Conservation (phyloP, 2,329 filamentous ascomycete genomes). For the Trichoderma breve region DNA sequence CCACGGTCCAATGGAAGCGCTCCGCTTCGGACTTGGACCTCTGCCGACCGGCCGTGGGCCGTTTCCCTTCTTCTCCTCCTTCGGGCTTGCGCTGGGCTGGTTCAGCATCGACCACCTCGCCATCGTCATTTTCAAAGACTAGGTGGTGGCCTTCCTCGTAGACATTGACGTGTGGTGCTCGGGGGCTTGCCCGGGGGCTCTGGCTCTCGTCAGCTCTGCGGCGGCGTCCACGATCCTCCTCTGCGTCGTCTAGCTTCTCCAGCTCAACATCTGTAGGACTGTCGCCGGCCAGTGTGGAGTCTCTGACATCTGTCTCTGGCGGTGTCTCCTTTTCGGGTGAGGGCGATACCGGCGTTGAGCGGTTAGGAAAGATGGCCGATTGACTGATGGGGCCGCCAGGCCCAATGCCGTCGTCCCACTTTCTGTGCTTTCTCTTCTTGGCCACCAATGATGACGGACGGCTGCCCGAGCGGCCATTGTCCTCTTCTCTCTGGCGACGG, state of each 20-base stretch:
- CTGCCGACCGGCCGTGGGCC: slow-evolving; percentile 22
- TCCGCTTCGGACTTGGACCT: slow-evolving; percentile 14
- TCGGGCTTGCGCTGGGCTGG: slow-evolving; percentile 33
- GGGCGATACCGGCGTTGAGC: slow-evolving; percentile 30
- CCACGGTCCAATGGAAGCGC: slow-evolving; percentile 33
- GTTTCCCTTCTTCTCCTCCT: slow-evolving; percentile 10
- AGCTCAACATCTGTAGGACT: slow-evolving; percentile 33
- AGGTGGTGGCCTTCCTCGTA: slow-evolving; percentile 79
- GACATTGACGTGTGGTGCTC: slow-evolving; percentile 54
- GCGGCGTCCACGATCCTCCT: slow-evolving; percentile 24
- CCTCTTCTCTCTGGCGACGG: slow-evolving; percentile 76
- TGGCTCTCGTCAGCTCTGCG: not conserved
- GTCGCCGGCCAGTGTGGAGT: slow-evolving; percentile 36
- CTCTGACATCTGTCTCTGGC: slow-evolving; percentile 30
- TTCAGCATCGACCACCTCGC: slow-evolving; percentile 71
- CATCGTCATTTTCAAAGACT: slow-evolving; percentile 80
- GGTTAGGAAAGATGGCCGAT: slow-evolving; percentile 79
- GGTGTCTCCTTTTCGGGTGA: slow-evolving; percentile 32
- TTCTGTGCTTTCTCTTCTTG: slow-evolving; percentile 64
- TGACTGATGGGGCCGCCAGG: slow-evolving; percentile 85
- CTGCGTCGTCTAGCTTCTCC: slow-evolving; percentile 26
- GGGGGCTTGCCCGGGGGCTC: slow-evolving; percentile 20
- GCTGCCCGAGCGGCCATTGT: slow-evolving; percentile 51
- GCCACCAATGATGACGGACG: slow-evolving; percentile 59
- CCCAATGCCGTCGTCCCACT: slow-evolving; percentile 68